Percentiles rank a stretch among this genome's conserved stretches.
phyloP scores from a whole-genome alignment of 106 monocot species.

The Acorus calamus region DNA sequence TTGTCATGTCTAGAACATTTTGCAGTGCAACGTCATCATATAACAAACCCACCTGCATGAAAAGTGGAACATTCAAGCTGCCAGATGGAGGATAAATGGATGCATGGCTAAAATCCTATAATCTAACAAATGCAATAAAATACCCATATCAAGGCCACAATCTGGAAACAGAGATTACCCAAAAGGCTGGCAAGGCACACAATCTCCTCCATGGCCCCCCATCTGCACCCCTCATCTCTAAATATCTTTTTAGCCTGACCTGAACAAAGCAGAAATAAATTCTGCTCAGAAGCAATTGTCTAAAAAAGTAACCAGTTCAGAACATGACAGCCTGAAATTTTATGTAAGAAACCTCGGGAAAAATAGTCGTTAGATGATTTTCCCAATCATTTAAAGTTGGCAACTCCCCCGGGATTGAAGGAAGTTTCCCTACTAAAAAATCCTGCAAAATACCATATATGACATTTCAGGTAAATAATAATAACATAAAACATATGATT shows the following conservation, averaged over 20 bases:
- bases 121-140: no score
- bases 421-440: slow-evolving; percentile 83
- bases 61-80: neutral
- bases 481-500: no score
- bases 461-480: no score
- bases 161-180: slow-evolving; percentile 34
- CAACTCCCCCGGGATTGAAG: slow-evolving; percentile 67
- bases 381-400: slow-evolving; percentile 97
- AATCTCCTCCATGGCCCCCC: slow-evolving; percentile 98
- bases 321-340: neutral
- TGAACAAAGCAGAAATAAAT: slow-evolving; percentile 16
- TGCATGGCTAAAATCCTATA: no score
- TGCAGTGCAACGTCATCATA: slow-evolving; percentile 91
- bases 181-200: slow-evolving; percentile 96
- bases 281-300: neutral
- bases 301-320: no score
- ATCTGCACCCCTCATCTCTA: slow-evolving; percentile 99
- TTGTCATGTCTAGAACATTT: slow-evolving; percentile 65
- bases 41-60: slow-evolving; percentile 72
- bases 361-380: slow-evolving; percentile 96
- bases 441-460: slow-evolving; percentile 31
- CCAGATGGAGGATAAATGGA: no score
- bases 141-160: neutral
- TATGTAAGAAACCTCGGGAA: slow-evolving; percentile 63
- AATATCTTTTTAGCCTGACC: slow-evolving; percentile 92